Evolutionary conservation across 441 rosid species (phyloP), one percentile per base, ranked within the genome.

Genomic region (Syzygium malaccense): DNA sequence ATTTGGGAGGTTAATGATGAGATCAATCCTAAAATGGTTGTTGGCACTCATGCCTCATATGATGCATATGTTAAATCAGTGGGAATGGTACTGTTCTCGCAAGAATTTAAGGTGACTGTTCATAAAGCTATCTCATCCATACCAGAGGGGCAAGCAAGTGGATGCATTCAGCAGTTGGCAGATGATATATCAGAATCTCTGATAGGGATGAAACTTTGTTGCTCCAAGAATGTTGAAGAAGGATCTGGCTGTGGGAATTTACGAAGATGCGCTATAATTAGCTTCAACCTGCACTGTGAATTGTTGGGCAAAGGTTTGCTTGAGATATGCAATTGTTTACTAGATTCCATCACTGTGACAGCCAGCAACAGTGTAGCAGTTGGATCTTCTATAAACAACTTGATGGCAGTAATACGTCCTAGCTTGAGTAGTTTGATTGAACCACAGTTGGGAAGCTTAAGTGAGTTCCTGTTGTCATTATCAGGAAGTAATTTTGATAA

Each of bases 101-200:
- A 93, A 88, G 95, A 91, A 85, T 91, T 96, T 90, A 95, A 94
- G 92, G 92, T 92, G 85, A 95, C 96, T 83, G 87, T 95, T 87
- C 93, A 92, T 88, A 91, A 90, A 66, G 96, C 95, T 87, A 90
- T 94, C 88, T 93, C 92, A 89, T 93, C 94, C 90, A 93, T 95
- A 90, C 99, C 99, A 90, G 98, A 96, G 94, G 99, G 98, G 88
- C 99, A 96, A 93, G 97, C 94, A 56, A 91, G 97, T 93, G 95
- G 92, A 89, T 95, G 94, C 87, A 88, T 96, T 88, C 92, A 87
- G 89, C 93, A 93, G 88, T 93, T 97, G 94, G 92, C 93, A 14
- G 89, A 88, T 79, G 98, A 95, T 93, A 78, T 96, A 85, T 92
- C 93, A 86, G 94, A 95, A 90, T 92, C 97, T 87, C 86, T 95